Base-by-base conservation (phyloP, 495 filamentous ascomycete genomes). In the Xylaria acuta region DNA sequence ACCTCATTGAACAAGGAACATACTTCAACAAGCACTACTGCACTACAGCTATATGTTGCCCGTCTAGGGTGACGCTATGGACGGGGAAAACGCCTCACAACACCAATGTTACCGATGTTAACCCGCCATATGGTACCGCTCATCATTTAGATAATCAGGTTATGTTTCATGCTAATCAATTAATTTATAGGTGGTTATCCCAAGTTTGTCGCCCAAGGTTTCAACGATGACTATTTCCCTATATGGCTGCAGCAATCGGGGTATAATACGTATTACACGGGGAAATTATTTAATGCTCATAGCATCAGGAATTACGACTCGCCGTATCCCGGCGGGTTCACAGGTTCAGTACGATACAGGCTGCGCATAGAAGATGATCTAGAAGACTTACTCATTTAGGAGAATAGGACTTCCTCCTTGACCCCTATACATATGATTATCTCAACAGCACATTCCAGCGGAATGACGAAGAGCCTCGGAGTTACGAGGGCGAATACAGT, bases 41-140 rank as follows among this genome's bases (percentile, higher is more conserved):
- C n/a, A 87, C 88, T 0, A 88, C 86, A 14, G 82, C 89, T 0
- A 78, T 89, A 16, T 91, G 89, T 72, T 91, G 89, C 63, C 89
- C 89, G 1, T 88, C 88, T 0, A 77, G 89, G n/a, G 89, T 90
- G 9, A 88, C 82, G 53, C 75, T 91, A 11, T 89, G 86, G 88
- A 92, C 89, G 5, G 90, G 90, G 30, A 84, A 84, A 70, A 83
- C 87, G 62, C 88, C 90, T 9, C 90, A 92, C 73, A 92, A 92
- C 72, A 92, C 90, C 5, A 92, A 92, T 77, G 89, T 92, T 4
- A 92, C 90, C 6, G 88, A 91, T 71, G 87, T 92, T 8, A 83
- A 73, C 7, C 88, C 89, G 20, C 90, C 88, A 41, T 89, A 87
- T 66, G 87, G 87, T 86, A 76, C 70, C 64, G 67, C 16, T 27